A percentile compares a stretch with the other conserved stretches of the same genome.
phyloP scores from a whole-genome alignment of 2,329 filamentous ascomycete genomes.

The Balansia obtecta region DNA sequence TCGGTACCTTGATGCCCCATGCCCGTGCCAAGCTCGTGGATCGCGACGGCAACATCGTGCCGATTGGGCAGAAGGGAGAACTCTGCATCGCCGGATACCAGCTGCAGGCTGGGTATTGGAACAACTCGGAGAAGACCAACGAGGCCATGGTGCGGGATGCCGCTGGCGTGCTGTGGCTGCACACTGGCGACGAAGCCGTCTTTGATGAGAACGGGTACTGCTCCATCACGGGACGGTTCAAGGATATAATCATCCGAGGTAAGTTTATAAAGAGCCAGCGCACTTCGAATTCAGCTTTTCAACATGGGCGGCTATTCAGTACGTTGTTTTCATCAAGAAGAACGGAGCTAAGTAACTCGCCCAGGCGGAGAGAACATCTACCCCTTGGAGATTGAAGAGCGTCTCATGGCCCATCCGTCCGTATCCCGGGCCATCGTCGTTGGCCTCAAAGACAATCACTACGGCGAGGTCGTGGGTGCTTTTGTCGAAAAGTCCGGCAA shows the following conservation, averaged over 20 bases:
- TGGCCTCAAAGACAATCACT: constrained; percentile 56
- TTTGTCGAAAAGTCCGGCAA: constrained; percentile 38
- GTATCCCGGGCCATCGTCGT: constrained; percentile 56
- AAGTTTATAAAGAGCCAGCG: constrained; percentile 7
- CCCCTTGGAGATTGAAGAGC: constrained; percentile 64
- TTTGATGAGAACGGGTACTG: constrained; percentile 59
- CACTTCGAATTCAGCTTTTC: too few relatives aligned
- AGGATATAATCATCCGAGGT: constrained; percentile 69
- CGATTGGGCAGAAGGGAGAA: constrained; percentile 57
- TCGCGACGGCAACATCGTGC: constrained; percentile 50
- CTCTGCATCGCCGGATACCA: constrained; percentile 71
- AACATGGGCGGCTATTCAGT: too few relatives aligned
- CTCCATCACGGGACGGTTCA: constrained; percentile 62
- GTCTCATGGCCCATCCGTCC: constrained; percentile 50
- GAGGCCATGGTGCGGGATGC: constrained; percentile 43
- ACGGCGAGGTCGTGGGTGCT: constrained; percentile 60
- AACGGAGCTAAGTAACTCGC: neutral
- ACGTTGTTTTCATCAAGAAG: neutral
- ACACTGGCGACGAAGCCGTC: constrained; percentile 58
- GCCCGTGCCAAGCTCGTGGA: constrained; percentile 68
- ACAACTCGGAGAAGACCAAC: constrained; percentile 62
- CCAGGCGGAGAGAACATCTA: constrained; percentile 60
- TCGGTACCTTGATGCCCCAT: constrained; percentile 66
- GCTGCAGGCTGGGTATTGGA: constrained; percentile 53
- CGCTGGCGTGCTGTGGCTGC: constrained; percentile 45